phyloP scores from a whole-genome alignment of 2,329 filamentous ascomycete genomes.

The Corynespora cassiicola region DNA sequence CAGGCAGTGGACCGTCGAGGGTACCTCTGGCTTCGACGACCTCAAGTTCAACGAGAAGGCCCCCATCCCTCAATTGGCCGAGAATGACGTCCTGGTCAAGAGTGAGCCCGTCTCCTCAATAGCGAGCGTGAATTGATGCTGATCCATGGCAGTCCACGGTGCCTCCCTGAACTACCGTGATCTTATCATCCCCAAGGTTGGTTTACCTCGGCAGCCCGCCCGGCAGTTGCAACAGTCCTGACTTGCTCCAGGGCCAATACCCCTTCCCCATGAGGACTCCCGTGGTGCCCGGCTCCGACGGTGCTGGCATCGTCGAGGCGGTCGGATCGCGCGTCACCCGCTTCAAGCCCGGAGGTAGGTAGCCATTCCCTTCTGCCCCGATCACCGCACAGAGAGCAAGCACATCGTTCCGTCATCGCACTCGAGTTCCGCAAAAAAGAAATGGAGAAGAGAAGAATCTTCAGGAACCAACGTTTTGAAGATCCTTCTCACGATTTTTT shows the following conservation, averaged over 20 bases:
- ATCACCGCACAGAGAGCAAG: too few species aligned
- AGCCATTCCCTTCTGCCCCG: background rate
- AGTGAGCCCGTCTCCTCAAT: conserved; percentile 36
- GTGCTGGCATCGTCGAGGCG: conserved; percentile 58
- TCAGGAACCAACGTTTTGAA: too few species aligned
- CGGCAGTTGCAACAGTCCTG: conserved; percentile 3
- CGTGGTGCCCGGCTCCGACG: conserved; percentile 58
- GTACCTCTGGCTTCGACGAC: conserved; percentile 65
- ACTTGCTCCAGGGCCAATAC: conserved; percentile 45
- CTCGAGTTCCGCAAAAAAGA: too few species aligned
- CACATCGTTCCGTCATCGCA: too few species aligned
- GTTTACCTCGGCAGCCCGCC: too few species aligned
- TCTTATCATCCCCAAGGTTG: conserved; percentile 53
- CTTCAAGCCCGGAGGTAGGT: conserved; percentile 58
- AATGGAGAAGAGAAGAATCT: too few species aligned
- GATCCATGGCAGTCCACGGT: conserved; percentile 48
- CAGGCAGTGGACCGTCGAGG: conserved; percentile 64
- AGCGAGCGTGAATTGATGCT: conserved; percentile 1
- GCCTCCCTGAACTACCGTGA: conserved; percentile 59
- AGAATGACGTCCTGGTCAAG: conserved; percentile 76
- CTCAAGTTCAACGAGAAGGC: conserved; percentile 62
- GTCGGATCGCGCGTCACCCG: conserved; percentile 63
- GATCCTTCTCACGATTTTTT: too few species aligned
- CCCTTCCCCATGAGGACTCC: conserved; percentile 50
- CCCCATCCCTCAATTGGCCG: conserved; percentile 66